Evolutionary conservation across 140 eudicot species (phyloP).

Genomic region (Flaveria floridana): DNA sequence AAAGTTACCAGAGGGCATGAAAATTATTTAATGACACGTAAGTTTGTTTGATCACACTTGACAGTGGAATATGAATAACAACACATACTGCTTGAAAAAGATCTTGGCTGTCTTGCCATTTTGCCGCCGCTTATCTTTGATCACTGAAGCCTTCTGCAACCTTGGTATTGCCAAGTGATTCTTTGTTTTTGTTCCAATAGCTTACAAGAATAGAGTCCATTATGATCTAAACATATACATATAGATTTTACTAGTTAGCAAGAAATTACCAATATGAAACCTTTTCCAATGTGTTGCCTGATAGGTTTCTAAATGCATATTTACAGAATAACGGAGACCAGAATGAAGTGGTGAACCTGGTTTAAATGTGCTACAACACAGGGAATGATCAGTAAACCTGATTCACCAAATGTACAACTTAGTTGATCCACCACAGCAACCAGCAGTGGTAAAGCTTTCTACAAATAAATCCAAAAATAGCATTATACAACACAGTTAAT

Average conservation of each 20-base stretch:
- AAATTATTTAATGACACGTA: slow-evolving; percentile 11
- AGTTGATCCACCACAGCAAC: slow-evolving; percentile 93
- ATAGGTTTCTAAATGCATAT: background rate
- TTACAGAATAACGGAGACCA: background rate
- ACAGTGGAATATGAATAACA: slow-evolving; percentile 1
- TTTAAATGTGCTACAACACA: slow-evolving; percentile 86
- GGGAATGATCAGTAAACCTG: slow-evolving; percentile 82
- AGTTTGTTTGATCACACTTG: background rate
- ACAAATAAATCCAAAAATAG: slow-evolving; percentile 13
- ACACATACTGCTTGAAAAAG: slow-evolving; percentile 11
- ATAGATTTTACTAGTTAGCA: slow-evolving; percentile 23
- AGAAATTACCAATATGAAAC: background rate
- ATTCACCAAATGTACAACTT: slow-evolving; percentile 70
- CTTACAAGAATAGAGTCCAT: slow-evolving; percentile 41
- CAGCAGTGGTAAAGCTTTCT: slow-evolving; percentile 93
- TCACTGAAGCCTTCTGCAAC: slow-evolving; percentile 21
- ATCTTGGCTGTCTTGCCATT: background rate
- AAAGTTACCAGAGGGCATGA: slow-evolving; percentile 10
- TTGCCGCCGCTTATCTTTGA: background rate
- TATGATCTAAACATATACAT: slow-evolving; percentile 36
- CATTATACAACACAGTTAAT: background rate
- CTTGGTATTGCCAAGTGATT: slow-evolving; percentile 25
- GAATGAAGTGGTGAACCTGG: slow-evolving; percentile 49
- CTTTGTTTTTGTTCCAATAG: slow-evolving; percentile 38
- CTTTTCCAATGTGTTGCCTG: background rate